Evolutionary conservation across 2,329 filamentous ascomycete species (phyloP).

Genomic region (Pestalotiopsis sp.): DNA sequence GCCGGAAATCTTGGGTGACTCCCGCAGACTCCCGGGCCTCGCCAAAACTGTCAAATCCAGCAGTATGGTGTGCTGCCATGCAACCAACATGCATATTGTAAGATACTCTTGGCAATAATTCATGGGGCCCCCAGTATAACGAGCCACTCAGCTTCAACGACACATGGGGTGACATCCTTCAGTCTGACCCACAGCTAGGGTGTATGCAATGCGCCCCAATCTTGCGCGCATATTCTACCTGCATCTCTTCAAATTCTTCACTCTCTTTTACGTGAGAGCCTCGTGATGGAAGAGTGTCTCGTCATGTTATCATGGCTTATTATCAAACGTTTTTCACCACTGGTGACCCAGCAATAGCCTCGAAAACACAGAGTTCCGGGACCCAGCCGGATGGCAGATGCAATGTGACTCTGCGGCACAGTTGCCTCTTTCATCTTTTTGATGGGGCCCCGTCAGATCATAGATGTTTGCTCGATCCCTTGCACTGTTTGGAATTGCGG

Average conservation of each 20-base stretch:
- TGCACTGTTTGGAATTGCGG: background rate
- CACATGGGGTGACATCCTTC: background rate
- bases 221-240: background rate
- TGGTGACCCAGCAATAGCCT: too few species aligned
- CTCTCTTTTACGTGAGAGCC: background rate
- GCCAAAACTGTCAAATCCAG: background rate
- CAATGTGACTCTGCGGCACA: background rate
- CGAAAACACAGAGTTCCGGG: too few species aligned
- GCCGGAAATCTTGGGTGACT: background rate
- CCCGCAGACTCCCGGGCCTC: background rate
- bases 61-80: background rate
- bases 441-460: background rate
- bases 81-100: background rate
- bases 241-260: background rate
- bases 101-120: background rate
- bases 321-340: too few species aligned
- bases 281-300: background rate
- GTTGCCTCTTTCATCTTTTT: background rate
- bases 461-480: background rate
- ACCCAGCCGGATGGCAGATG: too few species aligned
- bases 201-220: background rate
- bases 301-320: background rate
- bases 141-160: background rate
- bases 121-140: background rate
- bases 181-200: background rate